Conservation (phyloP, 1,284 basidiomycete genomes). For the Nidula niveotomentosa region DNA sequence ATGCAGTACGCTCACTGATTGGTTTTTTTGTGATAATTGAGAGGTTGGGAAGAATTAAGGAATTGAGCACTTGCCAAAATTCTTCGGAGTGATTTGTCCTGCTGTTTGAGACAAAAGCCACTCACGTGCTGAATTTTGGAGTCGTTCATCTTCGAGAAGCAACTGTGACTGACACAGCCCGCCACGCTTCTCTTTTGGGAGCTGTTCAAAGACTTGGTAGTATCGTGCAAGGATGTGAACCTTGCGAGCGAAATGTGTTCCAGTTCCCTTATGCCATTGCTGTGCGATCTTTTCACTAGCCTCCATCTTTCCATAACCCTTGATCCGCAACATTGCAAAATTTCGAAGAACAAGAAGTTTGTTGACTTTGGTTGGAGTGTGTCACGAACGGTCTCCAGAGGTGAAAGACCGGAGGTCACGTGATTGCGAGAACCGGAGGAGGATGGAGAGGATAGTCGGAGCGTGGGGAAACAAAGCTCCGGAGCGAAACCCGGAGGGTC, state of each 20-base stretch:
- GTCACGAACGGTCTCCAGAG: no score
- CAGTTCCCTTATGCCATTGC: background rate
- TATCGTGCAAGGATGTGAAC: slow-evolving; percentile 23
- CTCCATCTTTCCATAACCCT: background rate
- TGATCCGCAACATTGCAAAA: background rate
- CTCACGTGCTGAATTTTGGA: slow-evolving; percentile 9
- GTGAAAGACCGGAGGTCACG: no score
- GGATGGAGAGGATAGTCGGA: no score
- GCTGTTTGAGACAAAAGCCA: slow-evolving; percentile 17
- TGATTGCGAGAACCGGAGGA: no score
- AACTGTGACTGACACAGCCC: slow-evolving; percentile 14
- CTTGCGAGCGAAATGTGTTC: slow-evolving; percentile 17
- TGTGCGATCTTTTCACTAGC: background rate
- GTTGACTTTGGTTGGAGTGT: no score
- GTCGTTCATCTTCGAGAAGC: slow-evolving; percentile 19
- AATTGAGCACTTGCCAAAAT: background rate
- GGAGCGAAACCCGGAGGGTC: no score
- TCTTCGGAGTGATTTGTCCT: background rate
- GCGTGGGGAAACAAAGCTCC: no score
- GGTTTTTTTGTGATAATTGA: no score
- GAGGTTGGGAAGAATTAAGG: background rate
- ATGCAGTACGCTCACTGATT: no score
- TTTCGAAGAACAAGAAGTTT: background rate
- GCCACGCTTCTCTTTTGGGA: slow-evolving; percentile 23
- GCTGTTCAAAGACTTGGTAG: slow-evolving; percentile 29